phyloP scores from a whole-genome alignment of 768 basidiomycete species.

The Podaxis sp. region DNA sequence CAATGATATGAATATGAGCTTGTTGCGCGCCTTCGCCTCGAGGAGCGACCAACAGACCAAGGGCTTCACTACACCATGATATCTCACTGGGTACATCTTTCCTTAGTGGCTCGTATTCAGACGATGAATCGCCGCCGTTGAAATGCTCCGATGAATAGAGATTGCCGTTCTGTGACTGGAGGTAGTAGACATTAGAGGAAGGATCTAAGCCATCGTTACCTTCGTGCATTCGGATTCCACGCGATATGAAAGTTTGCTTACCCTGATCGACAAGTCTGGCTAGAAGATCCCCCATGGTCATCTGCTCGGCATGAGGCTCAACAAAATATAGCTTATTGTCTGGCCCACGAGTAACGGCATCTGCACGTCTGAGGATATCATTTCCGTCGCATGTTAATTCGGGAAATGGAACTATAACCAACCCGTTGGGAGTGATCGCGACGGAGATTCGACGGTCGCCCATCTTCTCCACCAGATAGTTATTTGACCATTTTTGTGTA shows the following conservation, averaged over 20 bases:
- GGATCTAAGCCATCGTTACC: not conserved
- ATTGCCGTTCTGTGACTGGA: slow-evolving; percentile 94
- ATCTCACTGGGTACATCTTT: slow-evolving; percentile 69
- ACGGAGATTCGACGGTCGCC: slow-evolving; percentile 60
- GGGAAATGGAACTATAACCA: slow-evolving; percentile 20
- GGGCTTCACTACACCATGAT: slow-evolving; percentile 72
- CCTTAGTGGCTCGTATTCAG: slow-evolving; percentile 65
- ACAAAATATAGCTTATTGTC: slow-evolving; percentile 67
- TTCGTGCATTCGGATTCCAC: not conserved
- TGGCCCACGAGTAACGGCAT: slow-evolving; percentile 59
- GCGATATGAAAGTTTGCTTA: slow-evolving; percentile 18
- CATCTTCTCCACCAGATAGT: slow-evolving; percentile 60
- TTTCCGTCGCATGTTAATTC: slow-evolving; percentile 15
- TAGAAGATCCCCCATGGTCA: slow-evolving; percentile 64
- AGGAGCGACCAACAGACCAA: slow-evolving; percentile 51
- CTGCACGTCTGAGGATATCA: slow-evolving; percentile 57
- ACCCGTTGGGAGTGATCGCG: slow-evolving; percentile 87
- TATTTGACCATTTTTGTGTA: slow-evolving; percentile 60
- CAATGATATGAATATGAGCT: not conserved
- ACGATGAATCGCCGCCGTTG: slow-evolving; percentile 28
- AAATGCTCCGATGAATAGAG: slow-evolving; percentile 48
- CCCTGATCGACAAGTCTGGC: slow-evolving; percentile 25
- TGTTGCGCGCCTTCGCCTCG: not conserved
- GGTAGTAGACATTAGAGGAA: slow-evolving; percentile 53
- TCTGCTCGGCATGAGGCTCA: slow-evolving; percentile 69